Percentiles rank a stretch among this genome's conserved stretches.
Conservation (phyloP, 1,284 basidiomycete species). For the Trichosporon sp. region DNA sequence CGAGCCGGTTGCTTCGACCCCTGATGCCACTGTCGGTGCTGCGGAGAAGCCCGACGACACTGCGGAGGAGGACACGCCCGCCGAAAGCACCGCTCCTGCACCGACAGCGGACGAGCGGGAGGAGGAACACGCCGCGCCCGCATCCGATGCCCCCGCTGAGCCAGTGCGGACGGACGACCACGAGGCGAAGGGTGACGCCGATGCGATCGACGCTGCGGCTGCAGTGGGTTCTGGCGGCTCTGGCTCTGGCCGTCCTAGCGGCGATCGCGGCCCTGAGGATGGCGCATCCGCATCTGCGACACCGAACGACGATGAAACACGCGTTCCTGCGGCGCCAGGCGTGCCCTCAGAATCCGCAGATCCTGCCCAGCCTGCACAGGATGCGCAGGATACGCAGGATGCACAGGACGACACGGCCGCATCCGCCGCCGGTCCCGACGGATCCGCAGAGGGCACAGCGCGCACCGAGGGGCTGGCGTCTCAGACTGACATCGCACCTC, state of each 20-base stretch:
- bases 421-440: no score
- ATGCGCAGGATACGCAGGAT: background rate
- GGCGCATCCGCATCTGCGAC: background rate
- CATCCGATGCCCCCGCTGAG: background rate
- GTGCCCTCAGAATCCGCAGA: background rate
- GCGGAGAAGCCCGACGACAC: background rate
- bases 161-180: background rate
- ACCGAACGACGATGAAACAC: background rate
- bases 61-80: background rate
- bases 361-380: background rate
- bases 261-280: background rate
- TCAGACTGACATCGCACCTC: background rate
- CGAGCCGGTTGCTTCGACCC: background rate
- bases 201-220: background rate
- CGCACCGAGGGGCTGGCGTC: background rate
- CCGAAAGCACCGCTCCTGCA: background rate
- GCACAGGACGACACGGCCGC: no score
- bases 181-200: background rate
- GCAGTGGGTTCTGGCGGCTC: background rate
- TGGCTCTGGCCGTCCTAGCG: no score
- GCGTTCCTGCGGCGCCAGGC: background rate
- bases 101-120: background rate
- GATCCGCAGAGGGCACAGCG: background rate
- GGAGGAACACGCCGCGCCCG: background rate
- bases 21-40: background rate